These are phyloP conservation scores for Solanum chmielewskii DNA, from an alignment of 257 asterid genomes.

Conservation along the genomic window DNA sequence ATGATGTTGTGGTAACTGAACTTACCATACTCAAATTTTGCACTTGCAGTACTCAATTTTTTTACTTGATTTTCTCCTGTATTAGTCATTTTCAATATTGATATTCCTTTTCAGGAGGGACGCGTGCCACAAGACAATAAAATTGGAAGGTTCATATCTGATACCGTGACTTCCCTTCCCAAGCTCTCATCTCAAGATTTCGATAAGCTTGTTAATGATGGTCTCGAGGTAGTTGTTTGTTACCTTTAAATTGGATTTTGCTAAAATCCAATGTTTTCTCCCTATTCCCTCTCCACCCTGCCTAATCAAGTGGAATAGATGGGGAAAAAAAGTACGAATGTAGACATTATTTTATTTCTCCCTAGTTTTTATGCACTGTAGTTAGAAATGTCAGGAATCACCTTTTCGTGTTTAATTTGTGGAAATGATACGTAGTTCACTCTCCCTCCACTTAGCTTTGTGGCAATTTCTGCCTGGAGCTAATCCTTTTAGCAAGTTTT, in stretches of 20 bases:
- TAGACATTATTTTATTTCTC: neutral
- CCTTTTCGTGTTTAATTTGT: neutral
- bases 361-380: neutral
- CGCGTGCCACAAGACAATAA: constrained; percentile 52
- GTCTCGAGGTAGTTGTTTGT: constrained; percentile 50
- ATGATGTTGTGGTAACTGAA: constrained; percentile 73
- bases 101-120: constrained; percentile 50
- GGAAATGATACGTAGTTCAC: neutral
- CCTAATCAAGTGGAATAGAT: neutral
- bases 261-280: neutral
- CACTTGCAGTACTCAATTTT: neutral
- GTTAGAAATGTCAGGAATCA: neutral
- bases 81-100: neutral
- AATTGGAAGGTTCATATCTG: constrained; percentile 64
- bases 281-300: neutral
- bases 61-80: neutral
- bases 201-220: constrained; percentile 31
- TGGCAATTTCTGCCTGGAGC: neutral
- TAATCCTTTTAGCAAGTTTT: neutral
- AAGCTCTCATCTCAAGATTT: constrained; percentile 48
- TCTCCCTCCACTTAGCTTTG: neutral
- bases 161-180: constrained; percentile 60
- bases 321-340: neutral
- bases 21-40: neutral
- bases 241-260: neutral